A percentile compares a stretch with the other conserved stretches of the same genome.
phyloP scores from a whole-genome alignment of 2,329 filamentous ascomycete species.

The Cylindrodendrum hubeiense region DNA sequence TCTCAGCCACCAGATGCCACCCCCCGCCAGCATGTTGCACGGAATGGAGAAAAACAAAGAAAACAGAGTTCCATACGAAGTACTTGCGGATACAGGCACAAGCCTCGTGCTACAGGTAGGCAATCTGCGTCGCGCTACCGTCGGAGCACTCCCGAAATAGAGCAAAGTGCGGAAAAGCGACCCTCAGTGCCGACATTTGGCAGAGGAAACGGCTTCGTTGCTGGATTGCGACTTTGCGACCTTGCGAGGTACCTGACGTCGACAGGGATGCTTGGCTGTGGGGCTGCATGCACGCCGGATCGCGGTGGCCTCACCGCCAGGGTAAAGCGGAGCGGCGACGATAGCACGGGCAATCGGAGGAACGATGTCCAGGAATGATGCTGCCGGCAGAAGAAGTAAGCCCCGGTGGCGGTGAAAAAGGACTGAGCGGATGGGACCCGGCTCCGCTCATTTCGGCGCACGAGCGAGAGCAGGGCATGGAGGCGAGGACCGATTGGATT shows the following conservation, averaged over 20 bases:
- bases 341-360: slow-evolving; percentile 17
- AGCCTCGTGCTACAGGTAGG: background rate
- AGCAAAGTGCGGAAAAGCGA: background rate
- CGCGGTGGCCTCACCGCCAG: slow-evolving; percentile 29
- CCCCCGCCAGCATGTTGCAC: background rate
- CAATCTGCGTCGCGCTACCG: slow-evolving; percentile 6
- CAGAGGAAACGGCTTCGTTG: slow-evolving; percentile 10
- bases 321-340: slow-evolving; percentile 18
- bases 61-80: background rate
- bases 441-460: background rate
- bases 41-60: background rate
- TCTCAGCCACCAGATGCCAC: background rate
- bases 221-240: background rate
- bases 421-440: background rate
- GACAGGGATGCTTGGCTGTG: slow-evolving; percentile 21
- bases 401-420: slow-evolving; percentile 15
- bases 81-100: background rate
- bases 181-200: slow-evolving; percentile 2
- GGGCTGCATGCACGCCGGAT: slow-evolving; percentile 24
- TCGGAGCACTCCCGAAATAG: slow-evolving; percentile 19
- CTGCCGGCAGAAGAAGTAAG: slow-evolving; percentile 15
- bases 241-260: background rate
- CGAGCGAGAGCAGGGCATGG: background rate
- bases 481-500: background rate
- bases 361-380: slow-evolving; percentile 4